Conservation (phyloP, 495 filamentous ascomycete genomes). For the Bryoglossum gracile region DNA sequence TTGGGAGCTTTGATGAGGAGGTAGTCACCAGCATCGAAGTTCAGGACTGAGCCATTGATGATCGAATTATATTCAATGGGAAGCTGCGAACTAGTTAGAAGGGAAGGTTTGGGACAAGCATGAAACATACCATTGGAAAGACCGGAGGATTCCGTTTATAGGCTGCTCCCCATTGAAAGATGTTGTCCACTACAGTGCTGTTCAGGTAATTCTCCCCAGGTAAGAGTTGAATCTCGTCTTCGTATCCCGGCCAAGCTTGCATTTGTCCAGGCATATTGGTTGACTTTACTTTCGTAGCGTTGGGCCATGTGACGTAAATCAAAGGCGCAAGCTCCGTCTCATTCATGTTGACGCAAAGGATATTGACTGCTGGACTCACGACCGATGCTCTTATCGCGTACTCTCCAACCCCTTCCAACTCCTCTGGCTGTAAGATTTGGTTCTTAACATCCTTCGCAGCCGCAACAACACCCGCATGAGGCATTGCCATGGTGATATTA, state of each 20-base stretch:
- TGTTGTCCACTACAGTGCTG: slow-evolving; percentile 54
- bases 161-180: slow-evolving; percentile 55
- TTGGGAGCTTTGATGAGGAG: slow-evolving; percentile 47
- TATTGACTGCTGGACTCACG: slow-evolving; percentile 57
- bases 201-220: slow-evolving; percentile 38
- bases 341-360: slow-evolving; percentile 60
- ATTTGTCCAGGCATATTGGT: slow-evolving; percentile 20
- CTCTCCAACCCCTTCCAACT: slow-evolving; percentile 55
- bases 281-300: slow-evolving; percentile 27
- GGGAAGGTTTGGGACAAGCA: no score
- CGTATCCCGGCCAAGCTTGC: slow-evolving; percentile 17
- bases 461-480: slow-evolving; percentile 56
- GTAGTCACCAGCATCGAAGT: slow-evolving; percentile 47
- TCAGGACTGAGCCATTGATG: slow-evolving; percentile 40
- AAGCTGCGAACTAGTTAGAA: no score
- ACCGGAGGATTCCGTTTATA: slow-evolving; percentile 49
- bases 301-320: slow-evolving; percentile 51
- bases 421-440: slow-evolving; percentile 57
- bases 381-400: slow-evolving; percentile 59
- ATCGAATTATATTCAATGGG: slow-evolving; percentile 60
- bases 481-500: slow-evolving; percentile 69
- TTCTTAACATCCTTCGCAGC: slow-evolving; percentile 54
- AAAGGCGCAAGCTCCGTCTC: slow-evolving; percentile 50
- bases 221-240: slow-evolving; percentile 27
- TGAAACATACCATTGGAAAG: slow-evolving; percentile 45